Evolutionary conservation across 768 basidiomycete species (phyloP).

Genomic region (Trametes punicea): DNA sequence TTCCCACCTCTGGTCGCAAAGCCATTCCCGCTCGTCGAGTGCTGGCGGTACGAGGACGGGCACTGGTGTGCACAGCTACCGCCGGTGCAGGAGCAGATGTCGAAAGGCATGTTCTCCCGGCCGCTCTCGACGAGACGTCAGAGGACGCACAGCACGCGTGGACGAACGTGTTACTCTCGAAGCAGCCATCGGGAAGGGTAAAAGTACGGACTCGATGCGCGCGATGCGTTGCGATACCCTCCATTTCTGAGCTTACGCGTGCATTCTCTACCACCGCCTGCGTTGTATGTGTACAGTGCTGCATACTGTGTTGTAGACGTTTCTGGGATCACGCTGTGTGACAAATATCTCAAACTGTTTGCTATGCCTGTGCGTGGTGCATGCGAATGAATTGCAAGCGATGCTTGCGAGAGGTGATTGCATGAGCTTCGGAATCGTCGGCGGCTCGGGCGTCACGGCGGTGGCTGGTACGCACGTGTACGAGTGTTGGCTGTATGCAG

Average conservation of each 20-base stretch:
- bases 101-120: slow-evolving; percentile 42
- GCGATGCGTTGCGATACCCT: slow-evolving; percentile 8
- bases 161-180: slow-evolving; percentile 12
- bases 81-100: slow-evolving; percentile 43
- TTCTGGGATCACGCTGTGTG: too few relatives aligned
- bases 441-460: neutral
- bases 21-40: slow-evolving; percentile 31
- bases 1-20: slow-evolving; percentile 42
- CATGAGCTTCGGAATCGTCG: neutral
- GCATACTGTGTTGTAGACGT: neutral
- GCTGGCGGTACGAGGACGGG: slow-evolving; percentile 50
- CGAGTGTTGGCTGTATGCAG: slow-evolving; percentile 17
- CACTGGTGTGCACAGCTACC: slow-evolving; percentile 54
- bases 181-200: slow-evolving; percentile 15
- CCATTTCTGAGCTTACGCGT: neutral
- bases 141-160: slow-evolving; percentile 5
- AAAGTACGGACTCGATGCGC: neutral
- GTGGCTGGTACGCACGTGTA: slow-evolving; percentile 14
- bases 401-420: neutral
- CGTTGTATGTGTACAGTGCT: slow-evolving; percentile 1
- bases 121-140: slow-evolving; percentile 20
- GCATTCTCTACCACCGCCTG: too few relatives aligned
- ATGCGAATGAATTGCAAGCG: neutral
- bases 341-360: too few relatives aligned
- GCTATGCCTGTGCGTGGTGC: too few relatives aligned